Evolutionary conservation across 164 flowering plant genomes (phyloP).

Genomic region (Sedum album): DNA sequence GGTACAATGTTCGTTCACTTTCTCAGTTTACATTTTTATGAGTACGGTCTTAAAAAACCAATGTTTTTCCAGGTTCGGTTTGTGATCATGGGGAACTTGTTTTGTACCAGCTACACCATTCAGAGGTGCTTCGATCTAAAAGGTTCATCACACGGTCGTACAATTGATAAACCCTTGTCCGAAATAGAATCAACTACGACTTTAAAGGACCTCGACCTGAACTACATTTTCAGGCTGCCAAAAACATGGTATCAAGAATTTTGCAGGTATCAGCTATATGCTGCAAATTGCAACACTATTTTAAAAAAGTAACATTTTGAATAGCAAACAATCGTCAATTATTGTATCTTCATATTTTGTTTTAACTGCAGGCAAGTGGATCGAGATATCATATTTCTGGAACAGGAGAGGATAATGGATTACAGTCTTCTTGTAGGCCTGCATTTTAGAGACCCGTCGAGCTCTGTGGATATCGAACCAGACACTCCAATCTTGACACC

Average conservation of each 20-base stretch:
- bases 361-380: slow-evolving; percentile 7
- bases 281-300: no score
- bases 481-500: not conserved
- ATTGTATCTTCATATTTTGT: not conserved
- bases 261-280: slow-evolving; percentile 25
- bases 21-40: not conserved
- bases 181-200: slow-evolving; percentile 45
- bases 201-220: slow-evolving; percentile 59
- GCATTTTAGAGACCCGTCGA: not conserved
- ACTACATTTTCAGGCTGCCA: slow-evolving; percentile 37
- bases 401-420: slow-evolving; percentile 11
- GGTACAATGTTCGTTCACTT: slow-evolving; percentile 29
- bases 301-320: no score
- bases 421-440: slow-evolving; percentile 11
- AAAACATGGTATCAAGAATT: slow-evolving; percentile 44
- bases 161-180: slow-evolving; percentile 34
- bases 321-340: no score
- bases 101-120: slow-evolving; percentile 38
- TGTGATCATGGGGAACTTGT: slow-evolving; percentile 55
- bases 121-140: slow-evolving; percentile 55
- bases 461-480: not conserved
- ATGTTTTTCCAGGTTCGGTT: slow-evolving; percentile 36
- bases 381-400: not conserved
- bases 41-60: not conserved
- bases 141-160: slow-evolving; percentile 57